Evolutionary conservation across 2,329 filamentous ascomycete species (phyloP), one percentile per base, ranked within the genome.

Genomic region (Colletotrichum orbiculare): DNA sequence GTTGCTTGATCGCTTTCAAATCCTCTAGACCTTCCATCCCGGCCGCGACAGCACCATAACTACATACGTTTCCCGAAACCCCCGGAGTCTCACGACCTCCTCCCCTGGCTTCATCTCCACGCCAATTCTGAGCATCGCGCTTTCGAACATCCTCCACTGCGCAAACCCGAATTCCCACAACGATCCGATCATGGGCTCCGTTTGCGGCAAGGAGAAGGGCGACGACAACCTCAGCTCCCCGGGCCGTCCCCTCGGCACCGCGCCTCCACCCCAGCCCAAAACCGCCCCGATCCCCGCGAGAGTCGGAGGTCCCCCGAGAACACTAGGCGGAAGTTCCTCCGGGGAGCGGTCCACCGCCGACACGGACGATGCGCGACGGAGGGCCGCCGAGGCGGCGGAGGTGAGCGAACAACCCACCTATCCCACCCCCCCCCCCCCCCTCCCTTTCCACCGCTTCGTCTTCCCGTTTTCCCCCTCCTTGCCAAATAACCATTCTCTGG

Each of bases 381-480:
- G 88, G 66, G 94, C 94, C 4, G 93, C 93, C 0, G 86, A 88
- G 69, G 94, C 94, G 56, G 94, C 94, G 66, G 92, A 96, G 89
- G 94, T 96, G 77, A 74, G 88, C 25, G 1, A 25, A 25, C 25
- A 4, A 25, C 35, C 7, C 15, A 69, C 33, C 2, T 38, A 42
- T 57, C 46, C 37, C 15, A 33, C 39, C 59, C 42, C 39, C 66
- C 68, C 37, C 15, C 34, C 39, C 59, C 42, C 39, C 66, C 68
- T 48, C 13, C 50, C 42, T 52, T 17, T 8, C 42, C 42, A 45
- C 42, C 42, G 15, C 33, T n/a, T 39, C 34, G 33, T 41, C 41
- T 48, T 41, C n/a, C 48, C 11, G 12, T 41, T n/a, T 13, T 10
- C 54, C 45, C 33, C 47, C 42, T 25, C 12, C 50, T 13, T 25